These are phyloP conservation scores for Mycosphaerella sp. DNA, from an alignment of 2,329 filamentous ascomycete genomes.

Conservation along the genomic window DNA sequence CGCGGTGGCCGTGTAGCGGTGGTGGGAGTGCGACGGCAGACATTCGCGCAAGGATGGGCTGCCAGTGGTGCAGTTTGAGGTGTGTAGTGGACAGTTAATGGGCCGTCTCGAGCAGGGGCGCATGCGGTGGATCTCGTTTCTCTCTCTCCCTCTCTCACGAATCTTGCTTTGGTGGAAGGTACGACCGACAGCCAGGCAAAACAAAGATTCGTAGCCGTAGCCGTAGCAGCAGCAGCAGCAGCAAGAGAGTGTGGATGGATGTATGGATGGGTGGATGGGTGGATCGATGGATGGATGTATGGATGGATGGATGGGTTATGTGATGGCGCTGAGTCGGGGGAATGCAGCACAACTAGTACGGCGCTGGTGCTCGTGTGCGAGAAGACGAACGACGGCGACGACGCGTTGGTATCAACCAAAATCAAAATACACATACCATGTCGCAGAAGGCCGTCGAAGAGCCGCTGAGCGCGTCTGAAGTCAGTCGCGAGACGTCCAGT, in stretches of 20 bases:
- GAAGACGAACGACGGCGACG: background rate
- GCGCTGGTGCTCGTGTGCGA: background rate
- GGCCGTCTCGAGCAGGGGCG: slow-evolving; percentile 8
- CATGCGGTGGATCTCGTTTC: slow-evolving; percentile 5
- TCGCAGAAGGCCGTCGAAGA: slow-evolving; percentile 2
- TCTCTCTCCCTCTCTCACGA: background rate
- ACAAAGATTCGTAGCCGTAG: background rate
- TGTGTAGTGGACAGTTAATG: slow-evolving; percentile 1
- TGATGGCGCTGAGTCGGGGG: background rate
- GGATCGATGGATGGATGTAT: too few species aligned
- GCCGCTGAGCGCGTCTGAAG: slow-evolving; percentile 4
- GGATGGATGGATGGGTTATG: background rate
- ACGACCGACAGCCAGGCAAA: background rate
- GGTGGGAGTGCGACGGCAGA: slow-evolving; percentile 15
- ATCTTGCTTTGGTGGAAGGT: background rate
- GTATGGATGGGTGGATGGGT: too few species aligned
- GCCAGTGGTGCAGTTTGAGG: slow-evolving; percentile 5
- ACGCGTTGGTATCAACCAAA: slow-evolving; percentile 9
- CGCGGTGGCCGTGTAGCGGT: slow-evolving; percentile 11
- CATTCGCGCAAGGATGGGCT: slow-evolving; percentile 12
- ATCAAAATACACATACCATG: slow-evolving; percentile 6
- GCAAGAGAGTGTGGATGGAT: too few species aligned
- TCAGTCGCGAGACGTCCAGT: background rate
- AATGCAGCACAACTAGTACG: slow-evolving; percentile 6
- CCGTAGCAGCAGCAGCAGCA: too few species aligned